Evolutionary conservation across 2,329 filamentous ascomycete genomes (phyloP).

Genomic region (Corinectria fuckeliana): DNA sequence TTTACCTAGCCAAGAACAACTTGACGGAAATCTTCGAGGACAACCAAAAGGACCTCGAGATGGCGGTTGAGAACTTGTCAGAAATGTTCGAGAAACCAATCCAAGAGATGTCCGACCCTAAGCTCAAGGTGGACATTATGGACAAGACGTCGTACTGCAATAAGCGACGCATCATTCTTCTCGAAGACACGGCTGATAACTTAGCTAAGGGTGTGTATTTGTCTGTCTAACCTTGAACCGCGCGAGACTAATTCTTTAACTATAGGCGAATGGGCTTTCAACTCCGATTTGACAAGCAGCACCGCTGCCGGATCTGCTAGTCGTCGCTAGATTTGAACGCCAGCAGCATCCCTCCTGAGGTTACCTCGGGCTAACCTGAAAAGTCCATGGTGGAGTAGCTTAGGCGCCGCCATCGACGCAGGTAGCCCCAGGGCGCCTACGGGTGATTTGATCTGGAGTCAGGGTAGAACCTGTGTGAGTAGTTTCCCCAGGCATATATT

Average conservation of each 20-base stretch:
- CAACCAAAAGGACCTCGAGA: slow-evolving; percentile 96
- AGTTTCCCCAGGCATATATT: slow-evolving; percentile 10
- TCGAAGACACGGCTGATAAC: slow-evolving; percentile 93
- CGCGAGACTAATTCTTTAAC: slow-evolving; percentile 31
- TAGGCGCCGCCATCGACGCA: background rate
- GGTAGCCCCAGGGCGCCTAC: background rate
- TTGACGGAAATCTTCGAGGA: slow-evolving; percentile 97
- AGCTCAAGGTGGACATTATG: slow-evolving; percentile 97
- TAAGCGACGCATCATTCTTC: slow-evolving; percentile 84
- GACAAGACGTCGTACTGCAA: slow-evolving; percentile 98
- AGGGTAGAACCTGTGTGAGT: slow-evolving; percentile 9
- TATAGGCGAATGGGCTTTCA: slow-evolving; percentile 57
- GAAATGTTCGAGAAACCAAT: slow-evolving; percentile 99
- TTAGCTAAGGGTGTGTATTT: slow-evolving; percentile 74
- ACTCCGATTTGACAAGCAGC: slow-evolving; percentile 37
- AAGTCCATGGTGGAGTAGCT: background rate
- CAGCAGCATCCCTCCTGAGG: background rate
- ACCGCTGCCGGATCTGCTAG: slow-evolving; percentile 31
- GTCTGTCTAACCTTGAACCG: slow-evolving; percentile 33
- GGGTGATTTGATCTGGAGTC: slow-evolving; percentile 5
- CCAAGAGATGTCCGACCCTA: slow-evolving; percentile 81
- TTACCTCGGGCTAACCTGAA: background rate
- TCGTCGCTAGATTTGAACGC: slow-evolving; percentile 25
- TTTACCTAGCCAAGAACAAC: slow-evolving; percentile 96
- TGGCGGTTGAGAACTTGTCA: slow-evolving; percentile 95